These are phyloP conservation scores for Candida silvatica DNA, from an alignment of 805 yeast species.

Conservation along the genomic window DNA sequence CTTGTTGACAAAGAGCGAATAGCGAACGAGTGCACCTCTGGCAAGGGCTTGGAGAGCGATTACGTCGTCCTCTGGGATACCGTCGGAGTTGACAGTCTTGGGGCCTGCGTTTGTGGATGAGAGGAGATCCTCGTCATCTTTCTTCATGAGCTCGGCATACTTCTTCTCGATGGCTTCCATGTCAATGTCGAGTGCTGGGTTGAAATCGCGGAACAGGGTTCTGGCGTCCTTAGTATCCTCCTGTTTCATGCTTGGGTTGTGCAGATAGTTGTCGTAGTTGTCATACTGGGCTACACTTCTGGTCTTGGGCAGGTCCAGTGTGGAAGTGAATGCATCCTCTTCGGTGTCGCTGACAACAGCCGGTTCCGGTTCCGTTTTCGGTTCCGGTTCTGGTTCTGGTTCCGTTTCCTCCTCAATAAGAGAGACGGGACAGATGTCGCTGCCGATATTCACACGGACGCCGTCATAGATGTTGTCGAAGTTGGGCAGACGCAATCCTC, in stretches of 20 bases:
- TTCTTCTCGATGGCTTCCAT: conserved; percentile 23
- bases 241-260: conserved; percentile 1
- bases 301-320: background rate
- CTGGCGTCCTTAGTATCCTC: conserved; percentile 15
- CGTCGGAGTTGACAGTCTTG: background rate
- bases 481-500: conserved; percentile 68
- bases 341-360: background rate
- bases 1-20: conserved; percentile 50
- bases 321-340: background rate
- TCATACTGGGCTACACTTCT: background rate
- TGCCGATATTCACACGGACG: conserved; percentile 24
- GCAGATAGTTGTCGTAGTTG: background rate
- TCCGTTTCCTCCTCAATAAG: conserved; percentile 5
- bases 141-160: conserved; percentile 13
- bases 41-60: conserved; percentile 56
- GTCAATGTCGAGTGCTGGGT: conserved; percentile 10
- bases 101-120: background rate
- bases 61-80: conserved; percentile 2
- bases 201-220: conserved; percentile 12
- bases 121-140: conserved; percentile 6
- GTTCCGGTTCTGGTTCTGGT: background rate
- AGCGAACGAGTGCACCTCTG: conserved; percentile 62
- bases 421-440: conserved; percentile 14
- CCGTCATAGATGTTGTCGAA: conserved; percentile 40
- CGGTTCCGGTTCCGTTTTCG: background rate